These are phyloP conservation scores for Xylariaceae sp. DNA, from an alignment of 2,329 filamentous ascomycete species.

Conservation along the genomic window DNA sequence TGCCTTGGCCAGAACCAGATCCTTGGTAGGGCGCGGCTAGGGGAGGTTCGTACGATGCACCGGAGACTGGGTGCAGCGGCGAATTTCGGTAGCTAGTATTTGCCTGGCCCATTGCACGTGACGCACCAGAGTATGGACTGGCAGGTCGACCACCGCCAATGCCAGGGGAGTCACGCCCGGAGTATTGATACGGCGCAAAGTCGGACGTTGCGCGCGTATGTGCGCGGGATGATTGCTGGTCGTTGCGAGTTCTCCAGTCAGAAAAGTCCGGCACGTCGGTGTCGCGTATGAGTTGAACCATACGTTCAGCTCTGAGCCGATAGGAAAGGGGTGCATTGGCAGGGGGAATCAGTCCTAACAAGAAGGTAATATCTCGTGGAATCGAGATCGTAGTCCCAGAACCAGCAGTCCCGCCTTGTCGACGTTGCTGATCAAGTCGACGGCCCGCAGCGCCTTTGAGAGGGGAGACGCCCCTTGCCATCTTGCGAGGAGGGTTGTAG, in stretches of 20 bases:
- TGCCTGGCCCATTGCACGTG: constrained; percentile 36
- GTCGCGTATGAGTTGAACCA: constrained; percentile 68
- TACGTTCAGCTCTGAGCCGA: constrained; percentile 62
- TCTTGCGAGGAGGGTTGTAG: constrained; percentile 71
- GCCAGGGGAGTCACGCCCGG: constrained; percentile 27
- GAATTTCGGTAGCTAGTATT: constrained; percentile 47
- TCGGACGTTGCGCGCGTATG: constrained; percentile 41
- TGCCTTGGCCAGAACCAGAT: constrained; percentile 25
- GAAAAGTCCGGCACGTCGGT: constrained; percentile 59
- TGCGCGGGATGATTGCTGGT: constrained; percentile 26
- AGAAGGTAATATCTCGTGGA: constrained; percentile 61
- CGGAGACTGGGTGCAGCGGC: constrained; percentile 46
- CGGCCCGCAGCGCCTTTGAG: constrained; percentile 86
- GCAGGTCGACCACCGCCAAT: constrained; percentile 35
- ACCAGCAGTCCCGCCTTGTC: constrained; percentile 39
- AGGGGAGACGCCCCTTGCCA: constrained; percentile 84
- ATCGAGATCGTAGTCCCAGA: constrained; percentile 54
- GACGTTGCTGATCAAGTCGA: constrained; percentile 71
- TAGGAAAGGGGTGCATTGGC: constrained; percentile 66
- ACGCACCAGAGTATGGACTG: constrained; percentile 43
- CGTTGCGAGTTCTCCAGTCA: constrained; percentile 45
- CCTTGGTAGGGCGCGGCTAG: constrained; percentile 33
- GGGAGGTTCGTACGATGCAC: constrained; percentile 38
- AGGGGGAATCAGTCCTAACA: constrained; percentile 68
- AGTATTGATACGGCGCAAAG: constrained; percentile 31